A percentile compares a stretch with the other conserved stretches of the same genome.
These are phyloP conservation scores for Fusarium torreyae DNA, from an alignment of 2,329 filamentous ascomycete species.

Conservation along the genomic window DNA sequence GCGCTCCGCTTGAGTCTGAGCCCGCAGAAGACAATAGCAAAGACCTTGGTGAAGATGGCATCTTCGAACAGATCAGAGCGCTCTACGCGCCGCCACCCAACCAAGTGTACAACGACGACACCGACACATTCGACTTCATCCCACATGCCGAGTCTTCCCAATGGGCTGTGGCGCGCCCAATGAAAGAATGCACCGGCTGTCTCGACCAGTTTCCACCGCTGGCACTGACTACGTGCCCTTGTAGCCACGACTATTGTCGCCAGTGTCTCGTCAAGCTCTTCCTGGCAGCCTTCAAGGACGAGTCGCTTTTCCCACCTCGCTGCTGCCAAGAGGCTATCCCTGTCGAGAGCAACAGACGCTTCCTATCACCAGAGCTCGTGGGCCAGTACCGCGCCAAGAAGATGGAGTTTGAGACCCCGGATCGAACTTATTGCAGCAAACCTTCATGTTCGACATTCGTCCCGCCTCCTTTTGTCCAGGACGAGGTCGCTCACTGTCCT, in stretches of 20 bases:
- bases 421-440: conserved; percentile 66
- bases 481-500: conserved; percentile 58
- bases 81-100: conserved; percentile 4
- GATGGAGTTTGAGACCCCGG: conserved; percentile 62
- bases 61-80: conserved; percentile 1
- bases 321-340: conserved; percentile 65
- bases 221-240: conserved; percentile 39
- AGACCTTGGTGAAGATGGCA: not conserved
- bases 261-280: conserved; percentile 64
- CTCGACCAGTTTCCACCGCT: not conserved
- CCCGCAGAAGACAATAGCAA: no score
- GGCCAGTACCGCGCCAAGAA: conserved; percentile 61
- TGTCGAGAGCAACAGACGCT: conserved; percentile 46
- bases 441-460: conserved; percentile 65
- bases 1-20: no score
- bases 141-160: conserved; percentile 11
- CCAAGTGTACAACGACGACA: not conserved
- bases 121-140: no score
- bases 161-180: not conserved
- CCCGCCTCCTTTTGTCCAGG: conserved; percentile 48
- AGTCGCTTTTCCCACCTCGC: conserved; percentile 68
- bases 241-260: conserved; percentile 67
- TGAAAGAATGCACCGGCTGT: conserved; percentile 15
- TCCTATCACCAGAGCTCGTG: conserved; percentile 57
- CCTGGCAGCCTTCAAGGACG: conserved; percentile 59